phyloP scores from a whole-genome alignment of 352 stramenopile genomes.

The Pythium myriotylum region DNA sequence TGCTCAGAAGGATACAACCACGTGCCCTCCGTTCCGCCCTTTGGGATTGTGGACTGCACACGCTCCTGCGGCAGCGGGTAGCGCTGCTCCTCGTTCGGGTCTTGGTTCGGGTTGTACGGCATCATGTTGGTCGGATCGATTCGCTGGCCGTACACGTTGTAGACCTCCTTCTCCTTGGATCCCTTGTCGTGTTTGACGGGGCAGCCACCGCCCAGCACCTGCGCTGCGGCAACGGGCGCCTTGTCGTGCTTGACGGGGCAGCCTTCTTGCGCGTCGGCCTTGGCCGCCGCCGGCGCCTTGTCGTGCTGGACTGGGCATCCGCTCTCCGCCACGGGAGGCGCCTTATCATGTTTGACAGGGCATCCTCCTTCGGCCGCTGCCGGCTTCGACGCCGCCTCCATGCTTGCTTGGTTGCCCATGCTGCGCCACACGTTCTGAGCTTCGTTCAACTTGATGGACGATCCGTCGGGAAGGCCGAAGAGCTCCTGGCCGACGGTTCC shows the following conservation, averaged over 20 bases:
- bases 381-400: constrained; percentile 12
- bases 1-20: constrained; percentile 99
- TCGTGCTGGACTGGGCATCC: constrained; percentile 63
- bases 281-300: constrained; percentile 28
- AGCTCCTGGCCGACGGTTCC: constrained; percentile 15
- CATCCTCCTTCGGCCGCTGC: constrained; percentile 44
- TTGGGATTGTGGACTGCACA: constrained; percentile 96
- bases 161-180: constrained; percentile 63
- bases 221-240: constrained; percentile 18
- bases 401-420: constrained; percentile 78
- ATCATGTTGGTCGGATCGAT: constrained; percentile 99
- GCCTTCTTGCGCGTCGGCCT: constrained; percentile 38
- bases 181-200: constrained; percentile 66
- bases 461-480: constrained; percentile 13
- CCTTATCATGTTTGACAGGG: constrained; percentile 51
- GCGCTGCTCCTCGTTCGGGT: constrained; percentile 91
- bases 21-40: constrained; percentile 93
- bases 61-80: constrained; percentile 91
- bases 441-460: constrained; percentile 20
- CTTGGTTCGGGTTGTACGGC: constrained; percentile 95
- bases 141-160: constrained; percentile 98
- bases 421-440: constrained; percentile 12
- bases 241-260: constrained; percentile 61
- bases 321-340: constrained; percentile 27
- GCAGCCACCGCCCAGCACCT: constrained; percentile 46